Conservation (phyloP, 1,284 basidiomycete species). For the Cryptococcus neoformans region DNA sequence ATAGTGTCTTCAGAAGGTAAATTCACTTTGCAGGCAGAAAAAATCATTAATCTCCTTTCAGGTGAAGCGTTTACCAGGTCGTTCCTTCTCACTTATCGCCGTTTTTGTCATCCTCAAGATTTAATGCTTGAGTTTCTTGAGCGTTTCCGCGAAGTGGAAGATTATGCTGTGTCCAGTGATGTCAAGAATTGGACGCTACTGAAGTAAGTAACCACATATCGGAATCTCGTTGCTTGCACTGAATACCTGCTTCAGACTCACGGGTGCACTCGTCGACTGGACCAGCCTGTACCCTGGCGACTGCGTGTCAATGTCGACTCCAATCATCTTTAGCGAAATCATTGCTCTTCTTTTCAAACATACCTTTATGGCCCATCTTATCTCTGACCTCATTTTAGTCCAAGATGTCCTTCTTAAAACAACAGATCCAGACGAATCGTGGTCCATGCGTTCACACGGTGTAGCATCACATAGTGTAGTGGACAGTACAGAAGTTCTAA, state of each 20-base stretch:
- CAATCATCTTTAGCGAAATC: constrained; percentile 27
- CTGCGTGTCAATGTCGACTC: constrained; percentile 24
- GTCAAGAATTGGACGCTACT: constrained; percentile 41
- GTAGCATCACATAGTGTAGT: constrained; percentile 11
- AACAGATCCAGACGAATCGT: constrained; percentile 38
- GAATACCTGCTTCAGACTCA: constrained; percentile 23
- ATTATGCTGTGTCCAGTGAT: constrained; percentile 33
- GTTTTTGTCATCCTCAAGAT: constrained; percentile 39
- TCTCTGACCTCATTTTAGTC: constrained; percentile 36
- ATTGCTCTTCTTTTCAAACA: constrained; percentile 33
- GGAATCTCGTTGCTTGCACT: neutral
- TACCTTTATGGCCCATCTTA: constrained; percentile 43
- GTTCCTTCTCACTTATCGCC: constrained; percentile 47
- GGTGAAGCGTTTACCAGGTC: constrained; percentile 39
- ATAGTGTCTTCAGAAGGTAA: constrained; percentile 39
- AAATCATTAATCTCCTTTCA: constrained; percentile 5
- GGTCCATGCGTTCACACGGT: constrained; percentile 22
- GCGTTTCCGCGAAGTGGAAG: constrained; percentile 34
- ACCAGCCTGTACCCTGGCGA: constrained; percentile 44
- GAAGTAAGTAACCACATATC: constrained; percentile 28
- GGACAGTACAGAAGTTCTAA: constrained; percentile 17
- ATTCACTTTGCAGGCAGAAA: neutral
- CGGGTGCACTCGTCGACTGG: constrained; percentile 45
- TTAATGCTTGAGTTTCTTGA: constrained; percentile 41
- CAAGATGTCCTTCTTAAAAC: constrained; percentile 24